Base-by-base conservation (phyloP, 2,329 filamentous ascomycete genomes). In the Helotiales sp. region DNA sequence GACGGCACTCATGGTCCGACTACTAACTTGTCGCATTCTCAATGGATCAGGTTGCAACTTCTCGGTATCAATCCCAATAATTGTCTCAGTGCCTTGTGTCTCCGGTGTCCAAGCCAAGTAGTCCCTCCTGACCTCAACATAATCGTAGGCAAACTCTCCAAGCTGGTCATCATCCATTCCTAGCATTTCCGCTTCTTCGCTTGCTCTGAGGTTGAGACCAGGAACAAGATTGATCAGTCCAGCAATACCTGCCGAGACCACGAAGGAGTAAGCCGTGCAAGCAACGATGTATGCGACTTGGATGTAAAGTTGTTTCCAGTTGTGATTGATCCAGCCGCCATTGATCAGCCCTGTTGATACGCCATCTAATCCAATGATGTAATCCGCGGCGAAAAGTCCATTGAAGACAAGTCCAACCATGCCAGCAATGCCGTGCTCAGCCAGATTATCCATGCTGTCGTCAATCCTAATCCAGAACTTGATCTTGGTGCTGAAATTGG, bases 251-350 rank as follows among this genome's bases (percentile, higher is more conserved):
- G 88, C 86, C 58, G 87, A 90, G 67, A 95, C 79, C 69, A 86
- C 81, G 70, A 93, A 95, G n/a, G 87, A 76, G 74, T 91, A 95
- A 30, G 76, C 82, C 54, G 79, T 83, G 68, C 74, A 77, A 48
- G 89, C 87, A 49, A 84, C 76, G 59, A 93, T 84, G 75, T 90
- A 92, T 57, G 89, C 89, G 53, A 95, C 76, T 74, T 95, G 90
- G 71, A 90, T 88, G 77, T 91, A 91, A 52, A 95, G 77, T 69
- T 90, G 80, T 65, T 82, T 82, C 72, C 81, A 93, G 77, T 90
- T 85, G 73, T 88, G 85, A 73, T 91, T 84, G 70, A 93, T 75
- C 81, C 87, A 93, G 61, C 90, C 90, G 48, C 89, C 90, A 8
- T 68, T 75, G 47, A 76, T 73, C 86, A 36, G 81, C 86, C n/a